Conservation (phyloP, 2,329 filamentous ascomycete genomes). For the Penicillium sp. region DNA sequence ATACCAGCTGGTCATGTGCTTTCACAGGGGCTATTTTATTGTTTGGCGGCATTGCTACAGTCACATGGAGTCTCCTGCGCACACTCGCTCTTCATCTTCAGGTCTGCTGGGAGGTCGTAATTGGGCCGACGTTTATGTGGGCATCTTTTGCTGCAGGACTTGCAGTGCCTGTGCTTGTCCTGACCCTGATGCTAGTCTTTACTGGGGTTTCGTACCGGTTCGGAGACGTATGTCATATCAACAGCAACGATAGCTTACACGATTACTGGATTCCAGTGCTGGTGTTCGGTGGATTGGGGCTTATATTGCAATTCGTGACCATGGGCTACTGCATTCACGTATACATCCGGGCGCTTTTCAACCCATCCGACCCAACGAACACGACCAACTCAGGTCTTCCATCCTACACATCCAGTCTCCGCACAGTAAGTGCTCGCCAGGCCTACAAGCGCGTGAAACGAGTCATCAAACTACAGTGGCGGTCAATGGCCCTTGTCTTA, state of each 20-base stretch:
- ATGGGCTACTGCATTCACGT: slow-evolving; percentile 92
- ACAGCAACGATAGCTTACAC: slow-evolving; percentile 75
- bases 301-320: slow-evolving; percentile 78
- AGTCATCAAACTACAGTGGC: slow-evolving; percentile 89
- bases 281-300: slow-evolving; percentile 69
- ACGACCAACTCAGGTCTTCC: slow-evolving; percentile 67
- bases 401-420: slow-evolving; percentile 70
- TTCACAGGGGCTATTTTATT: slow-evolving; percentile 83
- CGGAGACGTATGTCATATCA: slow-evolving; percentile 88
- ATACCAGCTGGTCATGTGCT: slow-evolving; percentile 73
- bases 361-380: slow-evolving; percentile 62
- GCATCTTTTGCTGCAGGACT: slow-evolving; percentile 75
- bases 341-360: slow-evolving; percentile 78
- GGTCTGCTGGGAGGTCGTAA: slow-evolving; percentile 94
- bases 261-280: slow-evolving; percentile 90
- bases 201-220: slow-evolving; percentile 95
- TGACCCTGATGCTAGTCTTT: slow-evolving; percentile 71
- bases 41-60: slow-evolving; percentile 76
- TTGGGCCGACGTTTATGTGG: slow-evolving; percentile 87
- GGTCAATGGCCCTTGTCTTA: slow-evolving; percentile 82
- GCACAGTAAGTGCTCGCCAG: slow-evolving; percentile 77
- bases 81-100: slow-evolving; percentile 91
- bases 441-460: slow-evolving; percentile 82
- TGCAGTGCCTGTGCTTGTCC: slow-evolving; percentile 73
- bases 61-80: slow-evolving; percentile 87